Evolutionary conservation across 2,329 filamentous ascomycete genomes (phyloP), one percentile per base, ranked within the genome.

Genomic region (Trichoderma sp.): DNA sequence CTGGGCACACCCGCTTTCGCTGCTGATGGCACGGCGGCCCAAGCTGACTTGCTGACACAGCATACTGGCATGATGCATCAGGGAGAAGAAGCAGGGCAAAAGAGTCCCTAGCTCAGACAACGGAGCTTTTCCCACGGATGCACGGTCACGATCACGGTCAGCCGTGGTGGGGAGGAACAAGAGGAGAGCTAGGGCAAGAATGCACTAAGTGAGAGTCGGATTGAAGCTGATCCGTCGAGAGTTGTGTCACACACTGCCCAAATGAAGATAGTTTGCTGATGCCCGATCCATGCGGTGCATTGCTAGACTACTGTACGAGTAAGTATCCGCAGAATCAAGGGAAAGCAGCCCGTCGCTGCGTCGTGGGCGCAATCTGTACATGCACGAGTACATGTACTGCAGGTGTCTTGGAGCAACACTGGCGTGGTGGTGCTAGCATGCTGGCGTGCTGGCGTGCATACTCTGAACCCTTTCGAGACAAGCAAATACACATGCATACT

Each of bases 11-110:
- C 53, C 34, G 56, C 56, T 15, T 21, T 67, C 18, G 36, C 43
- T 53, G 53, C 56, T 28, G 34, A 30, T 60, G 30, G 36, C 56
- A 61, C 56, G 6, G 62, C 63, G 39, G 62, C 34, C 62, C 63
- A 71, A 71, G 70, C 63, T 66, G 68, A 53, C 47, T 63, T 70
- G 67, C 67, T 61, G 57, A 61, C 57, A 28, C 21, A 66, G 62
- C 61, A 51, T 9, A 24, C 26, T n/a, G 18, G 32, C 39, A 53
- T 30, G 47, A 24, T 53, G 47, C 47, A 53, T 24, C 47, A 53
- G 47, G 47, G 47, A 53, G 11, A 24, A 51, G 65, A 70, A 36
- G 39, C 26, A 61, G 24, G 57, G 28, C 57, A 30, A 26, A 28
- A 24, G 47, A 47, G 26, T 51, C 18, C 47, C 56, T 32, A 15